phyloP scores from a whole-genome alignment of 805 yeast species.

The Starmerella apis region DNA sequence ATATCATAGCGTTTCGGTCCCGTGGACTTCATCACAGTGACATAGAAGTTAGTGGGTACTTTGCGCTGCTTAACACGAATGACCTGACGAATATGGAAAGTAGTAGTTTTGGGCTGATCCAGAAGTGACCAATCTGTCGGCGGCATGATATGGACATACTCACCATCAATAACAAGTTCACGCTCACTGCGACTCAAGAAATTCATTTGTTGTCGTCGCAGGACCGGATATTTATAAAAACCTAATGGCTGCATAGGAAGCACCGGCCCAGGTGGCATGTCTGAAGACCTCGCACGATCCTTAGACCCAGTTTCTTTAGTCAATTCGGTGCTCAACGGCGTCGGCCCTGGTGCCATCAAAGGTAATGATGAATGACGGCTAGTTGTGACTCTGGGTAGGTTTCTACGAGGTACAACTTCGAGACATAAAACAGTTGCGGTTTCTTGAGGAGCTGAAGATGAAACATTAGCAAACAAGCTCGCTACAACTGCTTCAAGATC shows the following conservation, averaged over 20 bases:
- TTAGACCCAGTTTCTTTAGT: background rate
- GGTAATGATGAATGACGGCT: background rate
- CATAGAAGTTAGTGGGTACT: conserved; percentile 68
- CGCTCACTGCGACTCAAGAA: conserved; percentile 72
- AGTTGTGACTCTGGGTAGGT: background rate
- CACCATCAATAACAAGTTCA: conserved; percentile 85
- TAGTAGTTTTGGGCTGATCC: conserved; percentile 67
- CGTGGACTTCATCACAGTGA: conserved; percentile 56
- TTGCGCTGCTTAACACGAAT: conserved; percentile 62
- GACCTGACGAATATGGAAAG: conserved; percentile 75
- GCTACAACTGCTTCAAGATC: conserved; percentile 3
- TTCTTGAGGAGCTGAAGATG: background rate
- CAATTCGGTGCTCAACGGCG: conserved; percentile 2
- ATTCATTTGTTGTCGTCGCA: conserved; percentile 80
- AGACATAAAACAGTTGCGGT: background rate
- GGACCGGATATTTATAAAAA: conserved; percentile 75
- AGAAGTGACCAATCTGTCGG: conserved; percentile 67
- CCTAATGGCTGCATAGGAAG: conserved; percentile 33
- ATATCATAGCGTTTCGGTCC: conserved; percentile 77
- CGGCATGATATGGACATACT: conserved; percentile 78
- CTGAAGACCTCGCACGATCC: background rate
- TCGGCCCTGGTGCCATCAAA: background rate
- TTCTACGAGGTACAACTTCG: conserved; percentile 4
- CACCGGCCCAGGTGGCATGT: conserved; percentile 16
- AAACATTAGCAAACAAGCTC: background rate